These are phyloP conservation scores for Suillus placidus DNA, from an alignment of 768 basidiomycete genomes.

Conservation along the genomic window DNA sequence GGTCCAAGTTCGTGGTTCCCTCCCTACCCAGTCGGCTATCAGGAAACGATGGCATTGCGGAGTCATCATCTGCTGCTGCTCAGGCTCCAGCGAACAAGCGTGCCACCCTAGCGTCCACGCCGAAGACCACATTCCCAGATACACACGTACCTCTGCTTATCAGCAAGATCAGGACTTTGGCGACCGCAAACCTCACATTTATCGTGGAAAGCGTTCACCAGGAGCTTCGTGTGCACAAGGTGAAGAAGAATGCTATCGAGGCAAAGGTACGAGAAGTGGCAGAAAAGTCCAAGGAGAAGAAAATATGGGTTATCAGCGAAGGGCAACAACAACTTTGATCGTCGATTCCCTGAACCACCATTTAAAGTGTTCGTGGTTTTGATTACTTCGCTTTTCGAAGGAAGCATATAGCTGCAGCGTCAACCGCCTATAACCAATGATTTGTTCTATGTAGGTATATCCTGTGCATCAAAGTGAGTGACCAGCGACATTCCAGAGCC, in stretches of 20 bases:
- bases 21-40: constrained; percentile 44
- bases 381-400: not conserved
- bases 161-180: constrained; percentile 60
- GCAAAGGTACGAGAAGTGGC: constrained; percentile 77
- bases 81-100: constrained; percentile 30
- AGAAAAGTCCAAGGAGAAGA: constrained; percentile 74
- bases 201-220: constrained; percentile 76
- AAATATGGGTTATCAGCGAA: constrained; percentile 70
- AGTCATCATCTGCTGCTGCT: constrained; percentile 19
- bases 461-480: not conserved
- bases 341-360: not conserved
- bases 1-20: constrained; percentile 49
- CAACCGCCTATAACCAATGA: not conserved
- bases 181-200: constrained; percentile 62
- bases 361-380: not conserved
- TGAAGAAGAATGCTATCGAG: constrained; percentile 85
- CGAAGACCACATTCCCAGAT: constrained; percentile 72
- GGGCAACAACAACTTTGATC: not conserved
- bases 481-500: not conserved
- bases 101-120: constrained; percentile 23
- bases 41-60: constrained; percentile 19
- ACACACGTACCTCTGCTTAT: constrained; percentile 61
- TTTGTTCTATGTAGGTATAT: not conserved
- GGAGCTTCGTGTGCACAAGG: constrained; percentile 65
- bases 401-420: not conserved